phyloP scores from a whole-genome alignment of 768 basidiomycete genomes.

The Neoboletus subvelutipes region DNA sequence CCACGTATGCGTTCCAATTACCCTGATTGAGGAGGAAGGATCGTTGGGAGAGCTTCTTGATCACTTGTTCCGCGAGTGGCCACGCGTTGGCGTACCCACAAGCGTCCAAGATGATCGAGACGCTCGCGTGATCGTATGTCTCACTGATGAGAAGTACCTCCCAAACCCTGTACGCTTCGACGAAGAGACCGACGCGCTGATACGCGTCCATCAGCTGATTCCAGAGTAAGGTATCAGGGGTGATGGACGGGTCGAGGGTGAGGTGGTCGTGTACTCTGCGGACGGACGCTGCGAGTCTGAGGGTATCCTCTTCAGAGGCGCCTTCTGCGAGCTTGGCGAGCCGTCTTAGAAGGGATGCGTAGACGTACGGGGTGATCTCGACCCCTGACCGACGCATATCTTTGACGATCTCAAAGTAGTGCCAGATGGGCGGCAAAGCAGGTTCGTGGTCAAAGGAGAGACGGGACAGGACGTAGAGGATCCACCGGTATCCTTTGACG shows the following conservation, averaged over 20 bases:
- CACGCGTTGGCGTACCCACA: conserved; percentile 64
- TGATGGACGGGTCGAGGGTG: conserved; percentile 74
- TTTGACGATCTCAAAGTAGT: conserved; percentile 73
- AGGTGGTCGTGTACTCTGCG: conserved; percentile 72
- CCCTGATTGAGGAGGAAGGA: conserved; percentile 56
- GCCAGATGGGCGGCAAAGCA: conserved; percentile 42
- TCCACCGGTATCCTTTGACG: conserved; percentile 57
- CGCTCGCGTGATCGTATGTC: conserved; percentile 56
- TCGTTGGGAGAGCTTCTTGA: conserved; percentile 47
- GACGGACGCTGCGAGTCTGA: conserved; percentile 47
- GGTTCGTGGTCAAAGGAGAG: conserved; percentile 48
- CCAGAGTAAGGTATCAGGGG: conserved; percentile 68
- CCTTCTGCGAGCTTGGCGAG: conserved; percentile 45
- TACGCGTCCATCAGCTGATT: conserved; percentile 91
- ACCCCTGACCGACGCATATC: conserved; percentile 76
- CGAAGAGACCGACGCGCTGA: conserved; percentile 69
- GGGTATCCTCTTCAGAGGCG: conserved; percentile 23
- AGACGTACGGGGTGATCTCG: conserved; percentile 55
- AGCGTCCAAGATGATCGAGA: conserved; percentile 84
- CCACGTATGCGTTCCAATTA: conserved; percentile 82
- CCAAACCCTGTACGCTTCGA: conserved; percentile 78
- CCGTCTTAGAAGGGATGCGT: conserved; percentile 64
- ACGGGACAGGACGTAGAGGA: conserved; percentile 63
- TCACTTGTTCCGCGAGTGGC: conserved; percentile 53
- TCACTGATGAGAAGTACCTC: conserved; percentile 63